These are phyloP conservation scores for Alternaria arborescens DNA, from an alignment of 2,329 filamentous ascomycete species.

Conservation along the genomic window DNA sequence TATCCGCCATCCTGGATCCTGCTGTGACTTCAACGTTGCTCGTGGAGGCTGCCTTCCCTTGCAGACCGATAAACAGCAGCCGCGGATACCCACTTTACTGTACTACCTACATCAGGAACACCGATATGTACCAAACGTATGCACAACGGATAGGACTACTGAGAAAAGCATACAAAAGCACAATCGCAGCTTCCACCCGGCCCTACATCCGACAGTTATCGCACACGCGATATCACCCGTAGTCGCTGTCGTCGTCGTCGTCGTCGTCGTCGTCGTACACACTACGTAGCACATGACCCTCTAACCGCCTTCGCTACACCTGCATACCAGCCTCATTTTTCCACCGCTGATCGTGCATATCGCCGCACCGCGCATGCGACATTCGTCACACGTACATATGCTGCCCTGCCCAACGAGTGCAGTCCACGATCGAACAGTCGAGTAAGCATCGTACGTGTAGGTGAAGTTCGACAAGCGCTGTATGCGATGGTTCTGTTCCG, in stretches of 20 bases:
- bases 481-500: not conserved
- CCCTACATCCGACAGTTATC: not conserved
- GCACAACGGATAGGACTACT: not conserved
- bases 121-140: not conserved
- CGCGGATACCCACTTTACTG: not conserved
- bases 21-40: not conserved
- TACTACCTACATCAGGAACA: not conserved
- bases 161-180: not conserved
- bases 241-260: not conserved
- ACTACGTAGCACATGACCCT: constrained; percentile 5
- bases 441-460: not conserved
- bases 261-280: not conserved
- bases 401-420: not conserved
- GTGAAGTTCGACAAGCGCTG: not conserved
- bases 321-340: constrained; percentile 10
- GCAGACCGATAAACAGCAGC: not conserved
- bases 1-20: not conserved
- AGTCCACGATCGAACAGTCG: not conserved
- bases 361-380: not conserved
- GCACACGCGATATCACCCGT: not conserved
- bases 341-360: constrained; percentile 1
- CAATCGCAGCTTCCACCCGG: not conserved
- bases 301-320: constrained; percentile 10
- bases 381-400: not conserved
- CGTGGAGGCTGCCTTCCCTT: not conserved